Evolutionary conservation across 306 rosid species (phyloP).

Genomic region (Trichosanthes truncata): DNA sequence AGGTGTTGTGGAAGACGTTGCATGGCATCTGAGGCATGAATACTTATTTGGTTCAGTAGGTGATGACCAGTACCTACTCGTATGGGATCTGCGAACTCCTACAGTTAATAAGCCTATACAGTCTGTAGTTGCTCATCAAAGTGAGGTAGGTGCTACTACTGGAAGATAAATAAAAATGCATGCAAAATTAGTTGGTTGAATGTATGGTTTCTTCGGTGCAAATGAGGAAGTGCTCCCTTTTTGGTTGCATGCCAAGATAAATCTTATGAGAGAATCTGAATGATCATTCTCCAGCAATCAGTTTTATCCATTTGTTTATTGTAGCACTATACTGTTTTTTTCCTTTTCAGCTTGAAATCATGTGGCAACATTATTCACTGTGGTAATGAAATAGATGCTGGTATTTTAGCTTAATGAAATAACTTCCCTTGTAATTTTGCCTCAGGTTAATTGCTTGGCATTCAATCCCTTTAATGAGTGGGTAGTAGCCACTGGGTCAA

Average conservation of each 20-base stretch:
- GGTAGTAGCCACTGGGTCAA: conserved; percentile 98
- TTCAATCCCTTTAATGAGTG: conserved; percentile 97
- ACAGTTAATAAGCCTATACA: conserved; percentile 80
- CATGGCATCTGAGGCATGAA: conserved; percentile 99
- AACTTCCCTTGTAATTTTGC: not conserved
- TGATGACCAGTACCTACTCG: conserved; percentile 76
- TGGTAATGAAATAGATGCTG: not conserved
- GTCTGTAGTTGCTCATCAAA: conserved; percentile 85
- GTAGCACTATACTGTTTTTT: not conserved
- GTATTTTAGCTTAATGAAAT: conserved; percentile 5
- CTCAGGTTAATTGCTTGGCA: conserved; percentile 90
- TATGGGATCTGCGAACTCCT: conserved; percentile 94
- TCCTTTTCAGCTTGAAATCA: not conserved
- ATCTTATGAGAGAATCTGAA: not conserved
- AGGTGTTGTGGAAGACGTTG: conserved; percentile 96
- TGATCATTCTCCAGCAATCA: not conserved
- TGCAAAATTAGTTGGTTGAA: not conserved
- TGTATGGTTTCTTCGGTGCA: not conserved
- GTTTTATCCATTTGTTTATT: not conserved
- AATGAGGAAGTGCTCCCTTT: not conserved
- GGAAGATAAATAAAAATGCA: not conserved
- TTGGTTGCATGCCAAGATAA: not conserved
- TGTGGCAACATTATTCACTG: not conserved
- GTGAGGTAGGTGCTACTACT: conserved; percentile 50
- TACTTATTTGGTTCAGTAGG: conserved; percentile 97